phyloP scores from a whole-genome alignment of 106 monocot species.

The Allium sativum region DNA sequence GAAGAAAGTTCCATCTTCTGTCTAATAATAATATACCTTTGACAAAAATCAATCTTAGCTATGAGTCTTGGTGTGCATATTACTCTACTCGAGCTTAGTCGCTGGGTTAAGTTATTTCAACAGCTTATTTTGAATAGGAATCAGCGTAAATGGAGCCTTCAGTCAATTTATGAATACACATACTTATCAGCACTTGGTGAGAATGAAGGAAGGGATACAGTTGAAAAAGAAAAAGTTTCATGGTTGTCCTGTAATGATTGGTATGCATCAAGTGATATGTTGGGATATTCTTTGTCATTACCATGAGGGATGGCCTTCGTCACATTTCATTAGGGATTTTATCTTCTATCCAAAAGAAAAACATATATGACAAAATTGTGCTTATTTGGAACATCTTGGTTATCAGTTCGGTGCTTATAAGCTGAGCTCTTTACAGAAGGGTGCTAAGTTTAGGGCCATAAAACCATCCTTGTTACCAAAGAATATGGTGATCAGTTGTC shows the following conservation, averaged over 20 bases:
- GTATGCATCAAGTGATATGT: constrained; percentile 11
- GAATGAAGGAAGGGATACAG: constrained; percentile 24
- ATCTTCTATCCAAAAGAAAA: constrained; percentile 62
- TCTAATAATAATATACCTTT: constrained; percentile 61
- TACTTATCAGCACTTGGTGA: constrained; percentile 87
- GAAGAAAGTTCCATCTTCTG: constrained; percentile 36
- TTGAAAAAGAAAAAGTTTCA: constrained; percentile 39
- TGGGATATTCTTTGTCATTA: constrained; percentile 35
- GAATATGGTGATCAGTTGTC: constrained; percentile 14
- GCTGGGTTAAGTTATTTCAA: constrained; percentile 90
- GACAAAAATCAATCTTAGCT: constrained; percentile 34
- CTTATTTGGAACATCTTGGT: constrained; percentile 56
- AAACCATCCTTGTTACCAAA: constrained; percentile 31
- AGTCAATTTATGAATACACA: constrained; percentile 83
- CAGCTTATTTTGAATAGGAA: constrained; percentile 76
- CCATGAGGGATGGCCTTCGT: constrained; percentile 71
- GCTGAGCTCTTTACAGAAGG: constrained; percentile 3
- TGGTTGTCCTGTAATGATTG: constrained; percentile 26
- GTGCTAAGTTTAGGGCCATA: constrained; percentile 5
- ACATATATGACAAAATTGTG: constrained; percentile 46
- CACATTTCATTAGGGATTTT: constrained; percentile 32
- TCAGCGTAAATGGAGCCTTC: constrained; percentile 72
- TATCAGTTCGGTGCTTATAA: constrained; percentile 56
- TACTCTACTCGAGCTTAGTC: constrained; percentile 65
- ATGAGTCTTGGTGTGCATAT: constrained; percentile 75